phyloP scores from a whole-genome alignment of 495 filamentous ascomycete species.

The Umbilicaria muhlenbergii region DNA sequence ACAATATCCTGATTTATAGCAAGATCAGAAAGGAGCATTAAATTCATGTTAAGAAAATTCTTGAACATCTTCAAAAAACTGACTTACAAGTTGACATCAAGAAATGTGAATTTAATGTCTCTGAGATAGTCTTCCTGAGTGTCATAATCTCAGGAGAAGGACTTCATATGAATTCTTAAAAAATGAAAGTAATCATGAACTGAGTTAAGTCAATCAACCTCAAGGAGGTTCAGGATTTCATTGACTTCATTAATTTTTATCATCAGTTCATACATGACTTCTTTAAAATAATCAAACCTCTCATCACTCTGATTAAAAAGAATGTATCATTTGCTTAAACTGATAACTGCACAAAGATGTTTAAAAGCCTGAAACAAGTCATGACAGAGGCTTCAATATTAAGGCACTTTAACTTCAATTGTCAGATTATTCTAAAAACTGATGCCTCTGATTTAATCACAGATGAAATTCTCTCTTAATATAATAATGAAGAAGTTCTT shows the following conservation, averaged over 20 bases:
- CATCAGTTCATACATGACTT: slow-evolving; percentile 12
- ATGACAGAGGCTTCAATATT: neutral
- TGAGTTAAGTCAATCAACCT: slow-evolving; percentile 7
- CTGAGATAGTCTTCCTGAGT: slow-evolving; percentile 10
- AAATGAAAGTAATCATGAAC: slow-evolving; percentile 6
- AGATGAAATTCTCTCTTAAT: slow-evolving; percentile 1
- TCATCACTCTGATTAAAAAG: slow-evolving; percentile 4
- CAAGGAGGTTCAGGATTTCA: slow-evolving; percentile 10
- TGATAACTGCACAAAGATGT: no score
- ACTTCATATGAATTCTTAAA: slow-evolving; percentile 8
- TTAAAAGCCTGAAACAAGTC: no score
- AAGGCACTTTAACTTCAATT: neutral
- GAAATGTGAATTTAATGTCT: slow-evolving; percentile 17
- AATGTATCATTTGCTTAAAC: neutral
- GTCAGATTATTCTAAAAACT: neutral
- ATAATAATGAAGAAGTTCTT: neutral
- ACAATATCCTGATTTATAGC: slow-evolving; percentile 11
- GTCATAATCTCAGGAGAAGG: slow-evolving; percentile 11
- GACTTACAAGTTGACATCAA: neutral
- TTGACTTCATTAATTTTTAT: slow-evolving; percentile 17
- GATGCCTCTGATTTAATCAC: neutral
- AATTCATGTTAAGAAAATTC: no score
- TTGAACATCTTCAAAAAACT: no score
- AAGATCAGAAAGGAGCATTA: neutral
- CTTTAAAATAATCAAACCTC: slow-evolving; percentile 3